Conservation (phyloP, 2,329 filamentous ascomycete species). For the Xylaria sp. region DNA sequence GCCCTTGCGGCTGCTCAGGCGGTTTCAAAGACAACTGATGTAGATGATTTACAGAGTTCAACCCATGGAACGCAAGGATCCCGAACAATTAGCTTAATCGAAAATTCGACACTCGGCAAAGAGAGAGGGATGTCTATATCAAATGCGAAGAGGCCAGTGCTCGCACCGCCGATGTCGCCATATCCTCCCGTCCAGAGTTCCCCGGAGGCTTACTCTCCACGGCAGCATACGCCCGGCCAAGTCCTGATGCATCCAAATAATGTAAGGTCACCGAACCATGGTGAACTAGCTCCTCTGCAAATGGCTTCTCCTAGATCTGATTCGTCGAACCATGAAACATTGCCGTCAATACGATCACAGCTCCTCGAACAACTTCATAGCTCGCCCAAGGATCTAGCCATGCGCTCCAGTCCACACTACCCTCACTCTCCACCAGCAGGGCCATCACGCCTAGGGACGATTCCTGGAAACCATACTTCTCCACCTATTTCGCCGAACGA, state of each 20-base stretch:
- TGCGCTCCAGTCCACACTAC: constrained; percentile 45
- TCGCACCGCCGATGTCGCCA: constrained; percentile 49
- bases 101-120: constrained; percentile 35
- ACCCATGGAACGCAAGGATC: constrained; percentile 36
- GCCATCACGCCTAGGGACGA: constrained; percentile 47
- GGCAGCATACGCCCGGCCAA: constrained; percentile 42
- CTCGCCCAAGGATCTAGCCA: constrained; percentile 48
- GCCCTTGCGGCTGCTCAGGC: constrained; percentile 45
- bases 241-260: constrained; percentile 50
- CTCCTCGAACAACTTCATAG: constrained; percentile 51
- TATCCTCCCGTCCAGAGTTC: constrained; percentile 43
- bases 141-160: constrained; percentile 43
- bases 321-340: constrained; percentile 50
- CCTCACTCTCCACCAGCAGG: constrained; percentile 52
- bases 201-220: constrained; percentile 46
- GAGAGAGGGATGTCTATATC: constrained; percentile 39
- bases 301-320: constrained; percentile 55
- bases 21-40: constrained; percentile 40
- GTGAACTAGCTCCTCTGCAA: constrained; percentile 53
- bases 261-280: constrained; percentile 51
- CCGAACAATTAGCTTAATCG: constrained; percentile 38
- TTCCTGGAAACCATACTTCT: constrained; percentile 55
- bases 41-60: constrained; percentile 36
- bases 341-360: constrained; percentile 54
- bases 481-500: constrained; percentile 65